Base-by-base conservation (phyloP, 257 asterid species). In the Ocimum tenuiflorum region DNA sequence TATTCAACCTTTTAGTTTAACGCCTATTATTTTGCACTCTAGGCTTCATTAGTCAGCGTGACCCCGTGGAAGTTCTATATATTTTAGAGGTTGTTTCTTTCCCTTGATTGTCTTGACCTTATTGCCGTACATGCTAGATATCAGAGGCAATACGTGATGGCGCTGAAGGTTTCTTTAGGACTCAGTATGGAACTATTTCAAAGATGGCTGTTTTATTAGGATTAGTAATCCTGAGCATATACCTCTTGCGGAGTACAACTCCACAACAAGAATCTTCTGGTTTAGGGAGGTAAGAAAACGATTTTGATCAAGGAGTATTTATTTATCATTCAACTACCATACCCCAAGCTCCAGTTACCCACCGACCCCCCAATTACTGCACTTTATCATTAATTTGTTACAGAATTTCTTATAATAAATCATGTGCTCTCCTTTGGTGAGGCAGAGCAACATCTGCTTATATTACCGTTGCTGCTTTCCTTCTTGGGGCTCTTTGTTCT, bases 61-160 rank as follows among this genome's bases (percentile, higher is more conserved):
- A 41, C 46, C 46, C 58, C 3, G 27, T 17, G 33, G 31, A 56
- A 13, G 19, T 56, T 65, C 47, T 12, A 3, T 38, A 15, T 18
- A 41, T 29, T 65, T 24, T 23, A 14, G 53, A 59, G 20, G 48
- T 29, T 51, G 27, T 53, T 7, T 42, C 70, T 63, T 62, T 77
- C 15, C 17, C 39, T 63, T 65, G 66, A 14, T 56, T 47, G 23
- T 61, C 60, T 49, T 86, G 73, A 82, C 68, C 76, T 69, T 74
- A 60, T 65, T 69, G 62, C 74, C 59, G 27, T 71, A 64, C 76
- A 54, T 78, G 66, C 81, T 77, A 94, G 99, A 94, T 94, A 80
- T 90, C 99, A 77, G 99, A 94, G 69, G 99, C 97, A 22, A 94
- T 94, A 77, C 99, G 99, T 56, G 99, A 94, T 79, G 99, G 99